Evolutionary conservation across 371 early-diverging fungal species (phyloP).

Genomic region (Apophysomyces variabilis): DNA sequence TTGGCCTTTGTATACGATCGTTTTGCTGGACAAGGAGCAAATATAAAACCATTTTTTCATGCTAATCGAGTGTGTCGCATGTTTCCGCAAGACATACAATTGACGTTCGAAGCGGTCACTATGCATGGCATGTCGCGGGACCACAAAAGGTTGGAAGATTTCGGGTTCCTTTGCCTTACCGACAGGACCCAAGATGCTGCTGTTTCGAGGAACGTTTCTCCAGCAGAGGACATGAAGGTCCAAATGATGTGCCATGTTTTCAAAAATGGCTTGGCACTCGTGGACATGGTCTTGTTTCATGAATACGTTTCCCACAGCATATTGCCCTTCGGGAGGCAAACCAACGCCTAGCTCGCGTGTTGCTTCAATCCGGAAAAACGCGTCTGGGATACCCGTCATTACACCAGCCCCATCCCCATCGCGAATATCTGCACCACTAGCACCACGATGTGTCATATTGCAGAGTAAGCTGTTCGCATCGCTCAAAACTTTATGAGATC

Average conservation of each 20-base stretch:
- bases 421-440: conserved; percentile 83
- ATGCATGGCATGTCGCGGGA: conserved; percentile 23
- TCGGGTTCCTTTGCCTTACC: conserved; percentile 89
- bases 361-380: conserved; percentile 74
- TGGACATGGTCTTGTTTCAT: conserved; percentile 67
- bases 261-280: conserved; percentile 77
- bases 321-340: conserved; percentile 81
- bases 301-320: conserved; percentile 95
- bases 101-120: conserved; percentile 69
- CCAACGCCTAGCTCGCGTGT: conserved; percentile 56
- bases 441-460: conserved; percentile 94
- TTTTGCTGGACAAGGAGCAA: conserved; percentile 87
- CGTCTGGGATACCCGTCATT: conserved; percentile 93
- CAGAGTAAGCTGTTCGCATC: conserved; percentile 90
- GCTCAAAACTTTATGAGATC: conserved; percentile 87
- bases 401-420: conserved; percentile 92
- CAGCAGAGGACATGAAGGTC: conserved; percentile 86
- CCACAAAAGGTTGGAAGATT: conserved; percentile 91
- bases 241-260: conserved; percentile 70
- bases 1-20: conserved; percentile 94
- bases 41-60: conserved; percentile 90
- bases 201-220: conserved; percentile 89
- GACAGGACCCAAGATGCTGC: conserved; percentile 88
- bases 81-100: conserved; percentile 86
- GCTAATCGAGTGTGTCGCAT: conserved; percentile 75